phyloP scores from a whole-genome alignment of 768 basidiomycete species.

The Suillus spraguei region DNA sequence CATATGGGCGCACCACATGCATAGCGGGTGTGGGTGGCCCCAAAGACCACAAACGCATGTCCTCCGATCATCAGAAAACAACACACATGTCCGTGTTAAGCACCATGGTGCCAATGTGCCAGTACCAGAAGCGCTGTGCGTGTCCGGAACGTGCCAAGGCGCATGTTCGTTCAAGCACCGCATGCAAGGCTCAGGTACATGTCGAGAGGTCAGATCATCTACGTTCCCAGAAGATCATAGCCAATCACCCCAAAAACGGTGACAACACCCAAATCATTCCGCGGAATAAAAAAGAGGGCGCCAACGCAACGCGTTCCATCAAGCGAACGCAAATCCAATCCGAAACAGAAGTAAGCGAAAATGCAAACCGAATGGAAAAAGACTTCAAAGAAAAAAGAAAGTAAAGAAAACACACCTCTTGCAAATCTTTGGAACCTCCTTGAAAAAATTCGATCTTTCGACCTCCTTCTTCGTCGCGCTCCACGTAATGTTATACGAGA shows the following conservation, averaged over 20 bases:
- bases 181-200: background rate
- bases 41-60: slow-evolving; percentile 4
- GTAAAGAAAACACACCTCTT: slow-evolving; percentile 48
- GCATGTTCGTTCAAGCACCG: background rate
- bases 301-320: slow-evolving; percentile 32
- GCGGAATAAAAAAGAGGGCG: background rate
- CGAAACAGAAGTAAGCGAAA: background rate
- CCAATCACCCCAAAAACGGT: slow-evolving; percentile 23
- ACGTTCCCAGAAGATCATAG: background rate
- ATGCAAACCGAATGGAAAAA: background rate
- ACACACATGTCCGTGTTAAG: background rate
- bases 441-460: slow-evolving; percentile 87
- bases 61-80: background rate
- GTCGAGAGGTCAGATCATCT: background rate
- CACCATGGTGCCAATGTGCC: background rate
- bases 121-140: background rate
- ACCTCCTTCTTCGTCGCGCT: slow-evolving; percentile 77
- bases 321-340: background rate
- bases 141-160: background rate
- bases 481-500: slow-evolving; percentile 63
- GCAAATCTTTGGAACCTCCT: slow-evolving; percentile 82
- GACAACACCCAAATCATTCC: background rate
- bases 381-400: background rate
- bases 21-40: background rate
- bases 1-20: background rate